Evolutionary conservation across 2,329 filamentous ascomycete species (phyloP).

Genomic region (Trichoderma simmonsii): DNA sequence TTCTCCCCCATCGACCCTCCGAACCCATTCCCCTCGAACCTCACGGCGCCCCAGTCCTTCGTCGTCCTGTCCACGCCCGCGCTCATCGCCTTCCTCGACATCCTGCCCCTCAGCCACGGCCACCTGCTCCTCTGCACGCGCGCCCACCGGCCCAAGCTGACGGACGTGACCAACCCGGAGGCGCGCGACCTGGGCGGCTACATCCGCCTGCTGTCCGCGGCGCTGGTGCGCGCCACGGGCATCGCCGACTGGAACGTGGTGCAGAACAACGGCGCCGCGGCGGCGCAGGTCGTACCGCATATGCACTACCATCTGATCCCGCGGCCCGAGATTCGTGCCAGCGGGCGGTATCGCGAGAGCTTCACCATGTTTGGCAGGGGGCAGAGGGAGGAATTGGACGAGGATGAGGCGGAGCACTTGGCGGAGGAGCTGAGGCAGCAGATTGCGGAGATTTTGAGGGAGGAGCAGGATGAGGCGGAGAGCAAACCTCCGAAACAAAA

Average conservation of each 20-base stretch:
- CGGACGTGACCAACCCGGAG: conserved; percentile 62
- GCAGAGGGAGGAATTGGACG: conserved; percentile 68
- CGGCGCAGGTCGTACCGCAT: conserved; percentile 89
- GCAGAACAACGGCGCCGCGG: conserved; percentile 88
- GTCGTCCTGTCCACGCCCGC: conserved; percentile 74
- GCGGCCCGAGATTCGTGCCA: conserved; percentile 63
- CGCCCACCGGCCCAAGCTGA: conserved; percentile 72
- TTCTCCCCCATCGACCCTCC: conserved; percentile 46
- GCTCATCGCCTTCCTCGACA: conserved; percentile 87
- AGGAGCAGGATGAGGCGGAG: conserved; percentile 32
- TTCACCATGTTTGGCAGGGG: conserved; percentile 84
- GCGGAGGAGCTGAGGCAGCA: conserved; percentile 53
- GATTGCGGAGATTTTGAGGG: conserved; percentile 46
- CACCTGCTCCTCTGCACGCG: conserved; percentile 82
- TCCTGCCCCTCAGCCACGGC: conserved; percentile 78
- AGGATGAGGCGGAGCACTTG: conserved; percentile 64
- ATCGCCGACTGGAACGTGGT: conserved; percentile 91
- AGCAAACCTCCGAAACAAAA: conserved; percentile 36
- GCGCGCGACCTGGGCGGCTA: conserved; percentile 63
- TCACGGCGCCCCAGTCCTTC: conserved; percentile 48
- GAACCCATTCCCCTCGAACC: conserved; percentile 29
- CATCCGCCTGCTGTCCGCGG: conserved; percentile 70
- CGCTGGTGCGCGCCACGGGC: conserved; percentile 65
- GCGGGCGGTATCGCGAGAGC: conserved; percentile 54
- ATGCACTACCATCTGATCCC: conserved; percentile 95